Evolutionary conservation across 805 yeast genomes (phyloP).

Genomic region (Teunomyces gatunensis): DNA sequence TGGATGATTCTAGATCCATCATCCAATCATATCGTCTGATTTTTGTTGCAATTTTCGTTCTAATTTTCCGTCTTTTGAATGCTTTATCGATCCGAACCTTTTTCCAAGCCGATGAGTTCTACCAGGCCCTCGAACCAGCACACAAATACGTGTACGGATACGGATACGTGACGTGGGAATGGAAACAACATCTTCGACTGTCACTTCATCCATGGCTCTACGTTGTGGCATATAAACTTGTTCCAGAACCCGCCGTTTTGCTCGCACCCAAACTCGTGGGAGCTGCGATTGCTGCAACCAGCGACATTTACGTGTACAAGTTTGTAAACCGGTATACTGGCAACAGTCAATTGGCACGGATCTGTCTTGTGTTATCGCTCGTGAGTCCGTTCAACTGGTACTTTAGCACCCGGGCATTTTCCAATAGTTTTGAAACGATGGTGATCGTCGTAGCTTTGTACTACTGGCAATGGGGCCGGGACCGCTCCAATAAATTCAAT

Average conservation of each 20-base stretch:
- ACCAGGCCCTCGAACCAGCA: conserved; percentile 92
- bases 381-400: conserved; percentile 80
- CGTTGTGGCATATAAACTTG: conserved; percentile 35
- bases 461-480: conserved; percentile 63
- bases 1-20: background rate
- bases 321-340: conserved; percentile 42
- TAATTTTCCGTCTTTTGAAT: conserved; percentile 55
- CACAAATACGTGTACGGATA: conserved; percentile 70
- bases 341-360: conserved; percentile 33
- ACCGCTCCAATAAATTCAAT: conserved; percentile 8
- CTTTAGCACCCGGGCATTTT: conserved; percentile 76
- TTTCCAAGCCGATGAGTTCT: conserved; percentile 96
- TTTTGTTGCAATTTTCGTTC: conserved; percentile 14
- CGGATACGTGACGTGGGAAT: conserved; percentile 93
- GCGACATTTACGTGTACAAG: conserved; percentile 59
- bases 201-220: conserved; percentile 78
- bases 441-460: conserved; percentile 64
- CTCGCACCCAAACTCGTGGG: conserved; percentile 65
- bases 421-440: conserved; percentile 77
- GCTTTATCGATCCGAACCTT: conserved; percentile 66
- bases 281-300: conserved; percentile 66
- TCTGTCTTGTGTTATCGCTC: conserved; percentile 51
- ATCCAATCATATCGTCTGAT: background rate
- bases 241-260: conserved; percentile 26
- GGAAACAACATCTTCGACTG: conserved; percentile 74